Conservation (phyloP, 2,329 filamentous ascomycete species). For the Penicillium frequentans region DNA sequence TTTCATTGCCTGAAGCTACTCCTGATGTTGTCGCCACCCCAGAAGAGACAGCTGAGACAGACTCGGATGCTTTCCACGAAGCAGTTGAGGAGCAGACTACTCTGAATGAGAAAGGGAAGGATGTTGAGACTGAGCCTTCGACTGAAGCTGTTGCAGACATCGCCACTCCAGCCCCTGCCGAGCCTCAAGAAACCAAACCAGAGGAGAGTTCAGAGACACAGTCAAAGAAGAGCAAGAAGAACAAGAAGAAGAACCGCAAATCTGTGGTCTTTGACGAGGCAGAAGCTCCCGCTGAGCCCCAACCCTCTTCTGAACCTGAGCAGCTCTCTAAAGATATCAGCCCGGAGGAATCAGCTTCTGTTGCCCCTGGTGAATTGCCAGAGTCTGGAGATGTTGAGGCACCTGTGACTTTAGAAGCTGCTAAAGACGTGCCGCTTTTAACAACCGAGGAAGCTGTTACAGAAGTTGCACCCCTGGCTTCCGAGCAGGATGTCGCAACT, state of each 20-base stretch:
- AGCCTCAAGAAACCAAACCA: neutral
- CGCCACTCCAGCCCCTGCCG: neutral
- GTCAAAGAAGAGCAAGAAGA: slow-evolving; percentile 20
- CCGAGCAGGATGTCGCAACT: neutral
- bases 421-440: neutral
- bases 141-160: neutral
- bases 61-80: slow-evolving; percentile 20
- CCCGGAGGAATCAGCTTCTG: slow-evolving; percentile 4
- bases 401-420: slow-evolving; percentile 6
- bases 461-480: neutral
- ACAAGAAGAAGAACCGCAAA: slow-evolving; percentile 25
- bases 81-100: slow-evolving; percentile 16
- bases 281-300: slow-evolving; percentile 1
- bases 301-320: slow-evolving; percentile 3
- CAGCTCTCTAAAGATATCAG: slow-evolving; percentile 1
- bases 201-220: slow-evolving; percentile 7
- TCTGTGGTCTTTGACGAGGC: slow-evolving; percentile 17
- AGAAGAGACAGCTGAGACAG: slow-evolving; percentile 12
- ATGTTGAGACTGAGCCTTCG: neutral
- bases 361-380: slow-evolving; percentile 1
- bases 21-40: neutral
- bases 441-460: neutral
- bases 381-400: slow-evolving; percentile 5
- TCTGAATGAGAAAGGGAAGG: slow-evolving; percentile 1
- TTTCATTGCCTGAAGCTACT: neutral